Percentiles rank a stretch among this genome's conserved stretches.
phyloP scores from a whole-genome alignment of 768 basidiomycete genomes.

The Mycena chlorophos region DNA sequence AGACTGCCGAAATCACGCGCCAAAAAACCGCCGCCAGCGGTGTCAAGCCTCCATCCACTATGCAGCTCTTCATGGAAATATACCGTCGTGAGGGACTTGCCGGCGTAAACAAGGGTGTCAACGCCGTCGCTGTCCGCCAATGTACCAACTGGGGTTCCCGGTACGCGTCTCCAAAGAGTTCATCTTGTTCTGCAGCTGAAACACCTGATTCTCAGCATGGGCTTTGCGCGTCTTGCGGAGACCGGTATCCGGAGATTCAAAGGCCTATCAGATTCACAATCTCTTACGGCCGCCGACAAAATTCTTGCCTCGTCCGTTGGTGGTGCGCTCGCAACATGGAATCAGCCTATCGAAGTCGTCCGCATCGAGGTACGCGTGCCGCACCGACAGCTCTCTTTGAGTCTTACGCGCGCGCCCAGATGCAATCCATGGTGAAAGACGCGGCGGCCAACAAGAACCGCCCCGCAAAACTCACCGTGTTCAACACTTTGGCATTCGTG shows the following conservation, averaged over 20 bases:
- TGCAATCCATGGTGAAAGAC: constrained; percentile 97
- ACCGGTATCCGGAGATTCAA: constrained; percentile 69
- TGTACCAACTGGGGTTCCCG: constrained; percentile 94
- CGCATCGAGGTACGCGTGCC: constrained; percentile 78
- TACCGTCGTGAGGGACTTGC: constrained; percentile 90
- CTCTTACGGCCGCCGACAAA: constrained; percentile 77
- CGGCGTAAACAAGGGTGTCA: constrained; percentile 99
- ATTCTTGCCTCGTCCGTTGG: constrained; percentile 85
- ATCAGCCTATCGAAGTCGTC: constrained; percentile 97
- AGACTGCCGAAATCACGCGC: constrained; percentile 96
- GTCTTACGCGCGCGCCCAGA: constrained; percentile 49
- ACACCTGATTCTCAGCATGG: constrained; percentile 63
- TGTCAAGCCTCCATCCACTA: constrained; percentile 85
- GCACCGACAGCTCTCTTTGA: neutral
- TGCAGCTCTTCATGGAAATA: constrained; percentile 93
- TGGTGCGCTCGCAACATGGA: constrained; percentile 97
- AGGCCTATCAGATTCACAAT: constrained; percentile 78
- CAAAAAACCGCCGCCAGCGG: constrained; percentile 88
- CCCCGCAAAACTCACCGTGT: constrained; percentile 87
- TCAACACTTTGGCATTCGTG: constrained; percentile 90
- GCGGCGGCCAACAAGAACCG: constrained; percentile 68
- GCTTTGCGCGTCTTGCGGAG: constrained; percentile 93
- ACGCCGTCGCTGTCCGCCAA: constrained; percentile 88
- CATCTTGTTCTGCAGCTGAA: constrained; percentile 11
- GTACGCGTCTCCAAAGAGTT: constrained; percentile 41